A percentile compares a stretch with the other conserved stretches of the same genome.
phyloP scores from a whole-genome alignment of 306 rosid species.

The Lupinus albus region DNA sequence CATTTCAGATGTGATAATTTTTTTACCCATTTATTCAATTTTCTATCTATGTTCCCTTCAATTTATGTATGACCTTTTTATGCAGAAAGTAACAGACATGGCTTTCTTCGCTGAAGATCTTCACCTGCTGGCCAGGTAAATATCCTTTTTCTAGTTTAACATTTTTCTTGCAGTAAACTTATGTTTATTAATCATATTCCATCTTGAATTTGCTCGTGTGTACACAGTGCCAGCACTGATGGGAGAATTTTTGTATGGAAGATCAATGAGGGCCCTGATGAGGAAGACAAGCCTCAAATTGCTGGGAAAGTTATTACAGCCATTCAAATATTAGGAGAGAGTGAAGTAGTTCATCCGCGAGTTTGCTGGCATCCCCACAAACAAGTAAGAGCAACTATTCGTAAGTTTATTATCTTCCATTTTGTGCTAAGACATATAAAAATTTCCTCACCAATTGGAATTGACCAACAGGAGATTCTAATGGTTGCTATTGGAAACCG shows the following conservation, averaged over 20 bases:
- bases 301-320: conserved; percentile 62
- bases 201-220: conserved; percentile 36
- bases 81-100: conserved; percentile 76
- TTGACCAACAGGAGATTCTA: conserved; percentile 65
- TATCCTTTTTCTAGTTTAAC: conserved; percentile 36
- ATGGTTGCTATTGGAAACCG: conserved; percentile 59
- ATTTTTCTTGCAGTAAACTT: conserved; percentile 12
- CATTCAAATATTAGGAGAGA: conserved; percentile 61
- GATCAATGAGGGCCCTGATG: conserved; percentile 70
- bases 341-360: conserved; percentile 66
- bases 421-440: conserved; percentile 13
- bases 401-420: conserved; percentile 30
- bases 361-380: conserved; percentile 86
- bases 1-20: conserved; percentile 19
- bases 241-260: conserved; percentile 71
- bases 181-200: conserved; percentile 17
- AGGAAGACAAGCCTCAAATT: conserved; percentile 75
- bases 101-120: conserved; percentile 79
- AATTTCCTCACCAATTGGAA: conserved; percentile 30
- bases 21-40: neutral
- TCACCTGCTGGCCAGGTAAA: conserved; percentile 75
- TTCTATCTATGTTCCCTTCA: conserved; percentile 14
- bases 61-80: conserved; percentile 20
- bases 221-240: conserved; percentile 67
- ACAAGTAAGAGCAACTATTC: conserved; percentile 53